Evolutionary conservation across 1,284 basidiomycete species (phyloP).

Genomic region (Porogramme epimiltina): DNA sequence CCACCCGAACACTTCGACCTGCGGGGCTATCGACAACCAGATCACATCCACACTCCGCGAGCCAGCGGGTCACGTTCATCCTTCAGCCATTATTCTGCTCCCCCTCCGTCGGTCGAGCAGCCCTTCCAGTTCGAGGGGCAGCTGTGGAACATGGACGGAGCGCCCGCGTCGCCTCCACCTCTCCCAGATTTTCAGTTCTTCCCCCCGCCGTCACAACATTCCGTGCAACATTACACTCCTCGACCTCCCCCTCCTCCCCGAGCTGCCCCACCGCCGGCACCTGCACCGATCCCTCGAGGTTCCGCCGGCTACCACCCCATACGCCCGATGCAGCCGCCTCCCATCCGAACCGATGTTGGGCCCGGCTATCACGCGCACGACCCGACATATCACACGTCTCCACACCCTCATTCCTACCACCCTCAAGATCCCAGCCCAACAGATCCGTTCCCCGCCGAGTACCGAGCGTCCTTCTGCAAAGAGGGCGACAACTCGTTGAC

Average conservation of each 20-base stretch:
- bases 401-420: conserved; percentile 1
- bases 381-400: neutral
- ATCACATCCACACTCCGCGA: conserved; percentile 4
- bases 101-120: conserved; percentile 3
- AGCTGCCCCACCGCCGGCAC: conserved; percentile 6
- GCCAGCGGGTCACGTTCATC: conserved; percentile 4
- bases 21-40: conserved; percentile 4
- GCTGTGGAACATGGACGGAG: conserved; percentile 23
- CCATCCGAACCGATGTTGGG: conserved; percentile 1
- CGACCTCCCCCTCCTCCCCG: conserved; percentile 2
- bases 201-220: conserved; percentile 2
- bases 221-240: conserved; percentile 4
- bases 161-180: conserved; percentile 20
- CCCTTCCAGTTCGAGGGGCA: conserved; percentile 16
- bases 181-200: conserved; percentile 18
- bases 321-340: conserved; percentile 10
- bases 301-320: conserved; percentile 3
- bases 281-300: neutral
- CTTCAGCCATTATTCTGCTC: neutral
- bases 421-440: neutral
- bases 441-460: conserved; percentile 5
- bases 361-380: neutral
- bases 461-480: conserved; percentile 13
- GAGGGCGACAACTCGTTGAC: conserved; percentile 8
- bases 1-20: conserved; percentile 10